These are phyloP conservation scores for Monosporascus sp. DNA, from an alignment of 2,329 filamentous ascomycete genomes.

Conservation along the genomic window DNA sequence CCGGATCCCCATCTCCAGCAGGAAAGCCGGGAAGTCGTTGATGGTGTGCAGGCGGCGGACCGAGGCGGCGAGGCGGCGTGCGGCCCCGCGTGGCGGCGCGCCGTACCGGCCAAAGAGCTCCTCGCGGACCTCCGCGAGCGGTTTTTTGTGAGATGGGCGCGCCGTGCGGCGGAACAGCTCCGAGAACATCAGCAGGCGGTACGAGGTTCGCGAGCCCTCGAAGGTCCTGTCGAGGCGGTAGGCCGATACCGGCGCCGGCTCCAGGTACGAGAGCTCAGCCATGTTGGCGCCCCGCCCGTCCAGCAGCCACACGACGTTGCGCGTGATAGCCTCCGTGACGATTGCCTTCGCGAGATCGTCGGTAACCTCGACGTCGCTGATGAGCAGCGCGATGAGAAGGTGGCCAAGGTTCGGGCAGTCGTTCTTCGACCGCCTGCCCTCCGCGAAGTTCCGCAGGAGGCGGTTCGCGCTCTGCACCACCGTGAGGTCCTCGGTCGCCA, in stretches of 20 bases:
- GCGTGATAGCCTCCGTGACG: slow-evolving; percentile 42
- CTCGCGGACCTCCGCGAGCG: slow-evolving; percentile 34
- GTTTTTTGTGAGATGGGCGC: slow-evolving; percentile 27
- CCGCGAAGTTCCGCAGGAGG: slow-evolving; percentile 31
- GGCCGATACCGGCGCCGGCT: slow-evolving; percentile 32
- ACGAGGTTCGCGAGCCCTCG: slow-evolving; percentile 38
- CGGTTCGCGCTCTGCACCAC: slow-evolving; percentile 36
- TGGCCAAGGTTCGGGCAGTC: slow-evolving; percentile 42
- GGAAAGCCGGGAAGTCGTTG: slow-evolving; percentile 35
- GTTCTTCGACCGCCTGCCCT: slow-evolving; percentile 33
- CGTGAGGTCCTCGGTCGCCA: slow-evolving; percentile 30
- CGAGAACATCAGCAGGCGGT: slow-evolving; percentile 47
- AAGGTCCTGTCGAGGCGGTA: slow-evolving; percentile 44
- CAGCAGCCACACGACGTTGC: slow-evolving; percentile 48
- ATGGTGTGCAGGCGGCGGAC: slow-evolving; percentile 39
- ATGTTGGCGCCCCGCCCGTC: slow-evolving; percentile 28
- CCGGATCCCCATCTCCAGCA: slow-evolving; percentile 36
- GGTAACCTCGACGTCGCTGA: slow-evolving; percentile 37
- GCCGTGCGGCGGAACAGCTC: slow-evolving; percentile 42
- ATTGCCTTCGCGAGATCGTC: slow-evolving; percentile 33
- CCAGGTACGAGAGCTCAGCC: slow-evolving; percentile 41
- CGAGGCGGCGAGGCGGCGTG: slow-evolving; percentile 33
- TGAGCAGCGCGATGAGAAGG: slow-evolving; percentile 40
- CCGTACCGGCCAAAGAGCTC: slow-evolving; percentile 41
- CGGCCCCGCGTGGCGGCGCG: slow-evolving; percentile 35